phyloP scores from a whole-genome alignment of 2,329 filamentous ascomycete genomes.

The Dactylellina sp. region DNA sequence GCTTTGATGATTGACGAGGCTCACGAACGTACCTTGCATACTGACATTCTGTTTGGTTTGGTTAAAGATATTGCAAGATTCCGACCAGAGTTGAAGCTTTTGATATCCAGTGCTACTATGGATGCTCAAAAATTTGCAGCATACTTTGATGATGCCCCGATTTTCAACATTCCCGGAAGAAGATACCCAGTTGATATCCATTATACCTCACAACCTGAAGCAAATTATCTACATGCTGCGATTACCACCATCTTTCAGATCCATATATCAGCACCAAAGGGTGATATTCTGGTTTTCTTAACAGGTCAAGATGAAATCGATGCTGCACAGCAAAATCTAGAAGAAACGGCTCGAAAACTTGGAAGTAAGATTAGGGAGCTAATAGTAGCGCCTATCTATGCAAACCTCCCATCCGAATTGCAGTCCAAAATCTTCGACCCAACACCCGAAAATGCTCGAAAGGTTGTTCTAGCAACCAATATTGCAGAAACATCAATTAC shows the following conservation, averaged over 20 bases:
- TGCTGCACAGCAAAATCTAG: conserved; percentile 82
- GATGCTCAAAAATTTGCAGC: conserved; percentile 90
- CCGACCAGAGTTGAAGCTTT: conserved; percentile 84
- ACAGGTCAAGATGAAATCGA: conserved; percentile 98
- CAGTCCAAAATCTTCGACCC: conserved; percentile 96
- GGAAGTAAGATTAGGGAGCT: conserved; percentile 86
- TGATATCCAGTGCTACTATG: conserved; percentile 95
- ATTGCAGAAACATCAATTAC: conserved; percentile 97
- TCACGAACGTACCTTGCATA: conserved; percentile 90
- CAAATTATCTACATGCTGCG: conserved; percentile 90
- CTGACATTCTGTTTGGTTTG: conserved; percentile 87
- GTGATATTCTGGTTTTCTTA: conserved; percentile 93
- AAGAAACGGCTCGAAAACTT: conserved; percentile 86
- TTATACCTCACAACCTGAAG: conserved; percentile 89
- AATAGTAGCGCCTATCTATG: conserved; percentile 92
- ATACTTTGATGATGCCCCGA: conserved; percentile 92
- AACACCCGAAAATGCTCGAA: conserved; percentile 83
- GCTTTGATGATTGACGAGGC: conserved; percentile 97
- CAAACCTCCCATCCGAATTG: conserved; percentile 88
- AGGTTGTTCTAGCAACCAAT: conserved; percentile 94
- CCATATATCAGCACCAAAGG: conserved; percentile 80
- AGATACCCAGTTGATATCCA: conserved; percentile 91
- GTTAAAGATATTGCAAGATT: conserved; percentile 88
- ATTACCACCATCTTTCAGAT: conserved; percentile 97
- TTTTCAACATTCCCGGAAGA: conserved; percentile 93